Evolutionary conservation across 1,284 basidiomycete genomes (phyloP).

Genomic region (Cutaneotrichosporon dermatis): DNA sequence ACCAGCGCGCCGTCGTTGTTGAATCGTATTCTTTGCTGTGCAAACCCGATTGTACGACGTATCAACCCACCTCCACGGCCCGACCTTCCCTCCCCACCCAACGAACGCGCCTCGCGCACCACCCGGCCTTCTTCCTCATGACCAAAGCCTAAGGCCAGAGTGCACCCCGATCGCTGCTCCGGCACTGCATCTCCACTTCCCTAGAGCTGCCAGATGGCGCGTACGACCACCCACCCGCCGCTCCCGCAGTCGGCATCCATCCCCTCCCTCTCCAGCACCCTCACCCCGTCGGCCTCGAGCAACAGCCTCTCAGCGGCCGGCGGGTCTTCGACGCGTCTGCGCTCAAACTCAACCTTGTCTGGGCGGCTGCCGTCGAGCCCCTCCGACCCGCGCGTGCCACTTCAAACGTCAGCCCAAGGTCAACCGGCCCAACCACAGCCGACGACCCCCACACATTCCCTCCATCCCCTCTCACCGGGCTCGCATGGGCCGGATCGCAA

Average conservation of each 20-base stretch:
- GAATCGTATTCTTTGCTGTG: too few species aligned
- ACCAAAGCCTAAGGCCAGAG: too few species aligned
- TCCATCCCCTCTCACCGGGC: not conserved
- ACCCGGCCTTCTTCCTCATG: too few species aligned
- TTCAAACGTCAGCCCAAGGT: too few species aligned
- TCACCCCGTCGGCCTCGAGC: slow-evolving; percentile 8
- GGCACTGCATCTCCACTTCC: not conserved
- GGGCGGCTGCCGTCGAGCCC: not conserved
- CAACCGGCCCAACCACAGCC: not conserved
- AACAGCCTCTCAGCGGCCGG: slow-evolving; percentile 3
- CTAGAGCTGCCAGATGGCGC: slow-evolving; percentile 10
- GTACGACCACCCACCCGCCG: not conserved
- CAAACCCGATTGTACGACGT: too few species aligned
- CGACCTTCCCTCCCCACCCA: too few species aligned
- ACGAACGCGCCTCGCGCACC: too few species aligned
- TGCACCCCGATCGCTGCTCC: not conserved
- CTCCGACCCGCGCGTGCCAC: not conserved
- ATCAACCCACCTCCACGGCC: too few species aligned
- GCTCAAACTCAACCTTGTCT: slow-evolving; percentile 11
- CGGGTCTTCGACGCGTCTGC: slow-evolving; percentile 3
- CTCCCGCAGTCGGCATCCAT: slow-evolving; percentile 2
- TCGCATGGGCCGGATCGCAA: not conserved
- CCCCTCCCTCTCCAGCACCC: slow-evolving; percentile 2
- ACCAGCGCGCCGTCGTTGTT: too few species aligned
- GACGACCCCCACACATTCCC: not conserved